Base-by-base conservation (phyloP, 2,329 filamentous ascomycete species). In the Hymenoscyphus infarciens region DNA sequence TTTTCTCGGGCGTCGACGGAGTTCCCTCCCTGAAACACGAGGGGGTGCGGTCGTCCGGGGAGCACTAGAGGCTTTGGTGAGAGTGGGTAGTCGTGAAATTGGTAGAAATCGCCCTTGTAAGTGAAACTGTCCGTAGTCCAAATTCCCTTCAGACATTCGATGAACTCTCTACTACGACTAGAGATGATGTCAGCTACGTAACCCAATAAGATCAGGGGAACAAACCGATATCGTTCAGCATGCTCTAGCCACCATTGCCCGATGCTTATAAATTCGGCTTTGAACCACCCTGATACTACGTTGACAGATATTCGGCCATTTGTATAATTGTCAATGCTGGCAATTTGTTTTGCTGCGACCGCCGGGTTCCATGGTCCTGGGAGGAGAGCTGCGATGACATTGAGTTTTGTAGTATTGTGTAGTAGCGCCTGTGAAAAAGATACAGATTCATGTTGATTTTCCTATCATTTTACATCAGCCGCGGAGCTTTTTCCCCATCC, bases 171-270 rank as follows among this genome's bases (percentile, higher is more conserved):
- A 60, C 75, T 79, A 19, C 81, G 77, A 56, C 69, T 69, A 49
- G 35, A 19, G 38, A 8, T 5, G 1, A 38, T 49, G 42, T 49
- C n/a, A 49, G 42, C n/a, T 11, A 49, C 6, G 7, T 10, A 19
- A 22, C n/a, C 3, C 19, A 10, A 22, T 11, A 11, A 49, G n/a
- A 38, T 22, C 10, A 25, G 1, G 11, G 16, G 7, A 16, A 11
- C 29, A 15, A 55, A 65, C 38, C 81, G 75, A 67, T 82, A 83
- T 3, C 81, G 77, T 71, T 83, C 81, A 1, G 78, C 77, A 64
- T 83, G 81, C 65, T 83, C 80, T 16, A 83, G 75, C 81, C 81
- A 83, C 81, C 80, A 83, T 70, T 82, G 79, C 5, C 80, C 80
- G 25, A 83, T 79, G 56, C 76, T 76, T 0, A 77, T 78, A 64